Evolutionary conservation across 106 monocot genomes (phyloP), one percentile per base, ranked within the genome.

Genomic region (Alisma plantagoaquatica): DNA sequence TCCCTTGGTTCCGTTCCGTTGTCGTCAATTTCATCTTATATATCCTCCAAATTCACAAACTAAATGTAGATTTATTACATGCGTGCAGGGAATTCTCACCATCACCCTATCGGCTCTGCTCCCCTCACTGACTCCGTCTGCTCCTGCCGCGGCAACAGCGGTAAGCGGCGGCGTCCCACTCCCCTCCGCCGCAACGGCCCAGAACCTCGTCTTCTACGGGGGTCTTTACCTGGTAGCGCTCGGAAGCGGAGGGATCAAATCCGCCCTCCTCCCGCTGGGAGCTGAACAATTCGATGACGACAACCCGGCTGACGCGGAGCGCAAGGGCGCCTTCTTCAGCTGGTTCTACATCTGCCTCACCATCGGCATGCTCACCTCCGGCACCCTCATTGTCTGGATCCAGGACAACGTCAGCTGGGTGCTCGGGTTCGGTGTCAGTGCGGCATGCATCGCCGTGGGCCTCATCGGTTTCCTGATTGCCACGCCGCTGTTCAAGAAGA

Each of bases 251-350:
- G 70, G 70, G 8, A 35, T 74, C 17, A 64, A 61, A 20, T 60
- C 74, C 16, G 23, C 44, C 2, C 20, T 80, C 31, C 64, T 74
- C 21, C 79, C 79, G 24, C 62, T 80, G 17, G 79, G 79, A 10
- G 79, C 79, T 0, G 74, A 80, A 29, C 79, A 80, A 33, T 80
- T 62, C 30, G 29, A 75, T 41, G 66, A 80, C 21, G 23, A 45
- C 11, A 59, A 60, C 22, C 53, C 69, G 12, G 35, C 1, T 33
- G 75, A 75, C 1, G 53, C 33, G 23, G 46, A 52, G 12, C 64
- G 30, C 19, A 64, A 70, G 38, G 20, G 33, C 2, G 26, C 51
- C 6, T 75, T 70, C 35, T 70, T 75, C 56, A 70, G 48, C 12
- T 70, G 42, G 57, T 75, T 69, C 53, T 75, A 56, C 19, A 0